Evolutionary conservation across 192 early-diverging fungal genomes (phyloP), one percentile per base, ranked within the genome.

Genomic region (Coemansia sp.): DNA sequence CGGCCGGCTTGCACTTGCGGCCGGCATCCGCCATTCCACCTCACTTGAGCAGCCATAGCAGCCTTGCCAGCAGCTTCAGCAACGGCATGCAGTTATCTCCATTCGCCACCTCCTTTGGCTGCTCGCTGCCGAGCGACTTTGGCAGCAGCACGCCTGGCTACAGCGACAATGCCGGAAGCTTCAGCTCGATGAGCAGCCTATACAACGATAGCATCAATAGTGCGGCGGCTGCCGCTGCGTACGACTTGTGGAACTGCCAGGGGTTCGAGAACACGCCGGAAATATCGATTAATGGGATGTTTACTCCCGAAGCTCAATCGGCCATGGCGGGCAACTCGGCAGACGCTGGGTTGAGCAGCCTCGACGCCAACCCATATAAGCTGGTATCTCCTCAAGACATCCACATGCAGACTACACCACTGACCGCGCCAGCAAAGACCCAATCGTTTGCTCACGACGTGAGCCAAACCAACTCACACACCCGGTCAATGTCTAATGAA

Each of bases 1-100:
- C 40, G 40, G 40, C 5, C 6, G 16, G 40, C 6, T 14, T 41
- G 40, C 34, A 38, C 14, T 10, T 55, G 16, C 53, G 53, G 10
- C 26, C 65, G 26, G 53, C 61, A 0, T 62, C 66, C 6, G 71
- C 71, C 6, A 59, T 75, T 32, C 71, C 71, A n/a, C 56, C 65
- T 2, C 62, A 68, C 28, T 30, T 75, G 41, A 54, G 56, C 40
- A 52, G 21, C 47, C 18, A 23, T 21, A 48, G 46, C 47, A 49
- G 47, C 47, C 16, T 49, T 12, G 15, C 16, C 7, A 49, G 47
- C 28, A 17, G 28, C 15, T 32, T 49, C n/a, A 9, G 47, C 28
- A 17, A 15, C 15, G 10, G 15, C 7, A 9, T 41, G 51, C 9
- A 42, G 47, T 26, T 23, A 14, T 60, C 58, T 4, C 58, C 58